These are phyloP conservation scores for Plasmodium yoelii DNA, from an alignment of 169 alveolate species.

Conservation along the genomic window DNA sequence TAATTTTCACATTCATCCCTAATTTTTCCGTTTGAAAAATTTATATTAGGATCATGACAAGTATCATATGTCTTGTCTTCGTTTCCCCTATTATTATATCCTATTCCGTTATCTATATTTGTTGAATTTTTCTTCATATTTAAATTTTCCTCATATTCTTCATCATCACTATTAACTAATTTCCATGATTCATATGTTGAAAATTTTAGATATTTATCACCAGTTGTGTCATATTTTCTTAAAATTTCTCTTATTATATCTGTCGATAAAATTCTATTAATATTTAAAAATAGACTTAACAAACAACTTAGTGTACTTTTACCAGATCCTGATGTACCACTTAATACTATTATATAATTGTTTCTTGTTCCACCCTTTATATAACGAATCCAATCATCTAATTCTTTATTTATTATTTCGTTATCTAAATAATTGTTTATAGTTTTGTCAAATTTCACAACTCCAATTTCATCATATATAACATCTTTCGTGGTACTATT, in stretches of 20 bases:
- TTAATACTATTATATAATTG: constrained; percentile 41
- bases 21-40: not conserved
- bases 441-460: not conserved
- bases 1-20: not conserved
- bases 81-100: not conserved
- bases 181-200: constrained; percentile 75
- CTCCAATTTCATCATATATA: not conserved
- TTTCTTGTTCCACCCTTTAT: not conserved
- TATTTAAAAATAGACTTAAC: constrained; percentile 43
- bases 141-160: not conserved
- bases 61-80: not conserved
- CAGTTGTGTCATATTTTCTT: constrained; percentile 33
- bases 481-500: not conserved
- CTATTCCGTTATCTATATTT: not conserved
- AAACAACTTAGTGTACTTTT: constrained; percentile 73
- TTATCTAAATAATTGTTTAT: not conserved
- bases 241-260: constrained; percentile 63
- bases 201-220: constrained; percentile 40
- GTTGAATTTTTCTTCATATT: not conserved
- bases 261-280: constrained; percentile 53
- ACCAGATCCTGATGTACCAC: constrained; percentile 70
- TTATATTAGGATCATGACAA: not conserved
- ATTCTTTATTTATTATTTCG: constrained; percentile 9
- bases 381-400: constrained; percentile 6
- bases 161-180: constrained; percentile 23